Evolutionary conservation across 1,139 yeast species (phyloP), one percentile per base, ranked within the genome.

Genomic region (Candida sp.): DNA sequence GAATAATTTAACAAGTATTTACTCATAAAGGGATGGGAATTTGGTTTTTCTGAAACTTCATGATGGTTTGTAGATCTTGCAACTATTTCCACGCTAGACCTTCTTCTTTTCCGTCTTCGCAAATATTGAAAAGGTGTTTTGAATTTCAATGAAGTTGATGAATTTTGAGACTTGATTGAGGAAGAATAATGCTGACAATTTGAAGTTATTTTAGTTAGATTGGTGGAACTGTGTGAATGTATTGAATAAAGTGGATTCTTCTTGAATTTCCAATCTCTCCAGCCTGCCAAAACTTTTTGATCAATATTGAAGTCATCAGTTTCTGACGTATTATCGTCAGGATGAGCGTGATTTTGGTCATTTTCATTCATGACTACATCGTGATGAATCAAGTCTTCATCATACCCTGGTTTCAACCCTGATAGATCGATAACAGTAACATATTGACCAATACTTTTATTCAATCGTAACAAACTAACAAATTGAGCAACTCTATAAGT

Each of bases 241-340:
- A 63, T 51, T 1, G 73, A 58, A 58, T 85, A 86, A 25, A 86
- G 59, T 1, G 91, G 87, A 58, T 85, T 89, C 38, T 76, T 77
- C 48, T 85, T 75, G 53, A 76, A 83, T 54, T 87, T 84, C 95
- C 96, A 87, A 60, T 88, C 96, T 56, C 96, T 74, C 96, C 96
- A 88, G 11, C 93, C 86, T 0, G 96, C 93, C 38, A 70, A 58
- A 4, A 64, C 61, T 33, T 59, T 56, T 6, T 57, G 49, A 25
- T 53, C 50, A 6, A 50, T 44, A 3, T 12, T 15, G 33, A 43
- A 44, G 21, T 47, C 54, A 4, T 48, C 54, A 21, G 23, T 19
- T 38, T 42, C 47, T 36, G 33, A 22, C 15, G 40, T 35, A 29
- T 35, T 33, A 27, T 23, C 36, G 30, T 12, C 30, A 22, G n/a